Base-by-base conservation (phyloP, 331 rosid genomes). In the Pyracantha coccinea region DNA sequence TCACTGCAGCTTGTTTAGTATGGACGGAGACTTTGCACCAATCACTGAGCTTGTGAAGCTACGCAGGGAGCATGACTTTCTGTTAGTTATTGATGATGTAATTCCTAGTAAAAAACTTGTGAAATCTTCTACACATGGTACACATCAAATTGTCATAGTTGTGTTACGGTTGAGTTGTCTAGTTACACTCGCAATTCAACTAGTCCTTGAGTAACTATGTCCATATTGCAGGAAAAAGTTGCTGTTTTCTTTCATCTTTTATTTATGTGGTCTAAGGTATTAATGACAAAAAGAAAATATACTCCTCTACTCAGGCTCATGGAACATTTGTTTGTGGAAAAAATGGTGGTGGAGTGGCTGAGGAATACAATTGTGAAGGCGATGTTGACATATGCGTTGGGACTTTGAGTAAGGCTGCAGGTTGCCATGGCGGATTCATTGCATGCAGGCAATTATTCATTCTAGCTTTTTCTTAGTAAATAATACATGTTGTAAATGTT, bases 11-110 rank as follows among this genome's bases (percentile, higher is more conserved):
- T 86, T 95, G 89, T 95, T 95, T 86, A 95, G 99, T 84, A 95
- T 95, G 99, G 99, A 95, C 73, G 97, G 97, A 54, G 99, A 95
- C 87, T 89, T 82, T 75, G 97, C 97, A 53, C 97, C 99, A 29
- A 81, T 95, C 90, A 74, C 52, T 31, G 93, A 89, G 74, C 97
- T 95, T 66, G 97, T 83, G 76, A 83, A 77, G 23, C 93, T 95
- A 55, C 92, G 99, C 59, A 86, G 83, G 81, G 85, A 87, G 82
- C 89, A 92, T 82, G 86, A 77, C 2, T 95, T 90, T 83, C 83
- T 95, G 89, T 85, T 94, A 64, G 93, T 89, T 77, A 80, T 94
- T 74, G 99, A 94, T 69, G 99, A 94, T 87, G 99, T 90, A 86
- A 87, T 91, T 77, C 74, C 53, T 76, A 24, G 64, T 59, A 24